Conservation (phyloP, 495 filamentous ascomycete species). For the Lentithecium fluviatile region DNA sequence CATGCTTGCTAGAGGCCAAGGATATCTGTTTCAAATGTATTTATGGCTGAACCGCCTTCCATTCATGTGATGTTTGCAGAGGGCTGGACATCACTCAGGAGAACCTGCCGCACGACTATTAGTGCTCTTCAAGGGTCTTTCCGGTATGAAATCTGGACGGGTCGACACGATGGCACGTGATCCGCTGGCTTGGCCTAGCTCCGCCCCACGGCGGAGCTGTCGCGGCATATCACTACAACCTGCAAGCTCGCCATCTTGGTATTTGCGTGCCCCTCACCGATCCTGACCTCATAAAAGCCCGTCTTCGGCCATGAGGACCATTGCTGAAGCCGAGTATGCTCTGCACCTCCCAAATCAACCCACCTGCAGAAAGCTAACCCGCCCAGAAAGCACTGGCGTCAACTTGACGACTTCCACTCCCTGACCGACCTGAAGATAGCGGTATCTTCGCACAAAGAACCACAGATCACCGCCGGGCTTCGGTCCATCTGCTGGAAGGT, state of each 20-base stretch:
- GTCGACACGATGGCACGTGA: not conserved
- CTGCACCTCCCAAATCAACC: not conserved
- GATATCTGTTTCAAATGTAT: no score
- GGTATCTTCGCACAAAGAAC: constrained; percentile 53
- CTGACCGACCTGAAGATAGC: constrained; percentile 64
- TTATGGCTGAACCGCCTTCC: no score
- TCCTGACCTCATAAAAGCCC: not conserved
- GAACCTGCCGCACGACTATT: no score
- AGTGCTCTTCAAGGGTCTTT: not conserved
- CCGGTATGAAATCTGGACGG: not conserved
- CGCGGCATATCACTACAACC: constrained; percentile 3
- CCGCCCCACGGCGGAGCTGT: constrained; percentile 4
- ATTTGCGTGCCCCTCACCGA: constrained; percentile 5
- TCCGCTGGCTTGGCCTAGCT: not conserved
- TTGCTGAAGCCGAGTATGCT: constrained; percentile 30
- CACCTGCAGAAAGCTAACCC: not conserved
- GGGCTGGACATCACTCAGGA: no score
- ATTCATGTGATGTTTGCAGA: no score
- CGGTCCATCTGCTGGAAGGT: constrained; percentile 95
- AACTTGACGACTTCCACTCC: constrained; percentile 36
- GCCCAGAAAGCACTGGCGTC: constrained; percentile 38
- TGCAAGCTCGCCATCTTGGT: constrained; percentile 19
- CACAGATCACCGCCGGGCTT: constrained; percentile 60
- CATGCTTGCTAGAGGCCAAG: no score
- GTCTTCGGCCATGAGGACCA: constrained; percentile 21